A percentile compares a stretch with the other conserved stretches of the same genome.
Evolutionary conservation across 2,329 filamentous ascomycete genomes (phyloP).

Genomic region (Nemania abortiva): DNA sequence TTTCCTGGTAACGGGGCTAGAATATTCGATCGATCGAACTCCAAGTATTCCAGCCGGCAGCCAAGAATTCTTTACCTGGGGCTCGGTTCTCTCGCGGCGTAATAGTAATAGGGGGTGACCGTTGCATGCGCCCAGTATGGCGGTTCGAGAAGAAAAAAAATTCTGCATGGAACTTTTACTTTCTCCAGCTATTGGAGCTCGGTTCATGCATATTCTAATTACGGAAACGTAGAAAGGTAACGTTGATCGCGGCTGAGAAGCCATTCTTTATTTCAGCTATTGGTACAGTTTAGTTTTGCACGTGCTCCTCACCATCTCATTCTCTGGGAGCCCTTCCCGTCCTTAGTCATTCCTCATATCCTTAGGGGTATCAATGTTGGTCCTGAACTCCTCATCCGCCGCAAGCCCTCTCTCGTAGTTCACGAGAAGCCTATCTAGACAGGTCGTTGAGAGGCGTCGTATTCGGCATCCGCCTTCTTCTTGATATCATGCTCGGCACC

Average conservation of each 20-base stretch:
- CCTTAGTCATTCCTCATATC: neutral
- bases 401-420: neutral
- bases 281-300: neutral
- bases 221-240: neutral
- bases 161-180: too few species aligned
- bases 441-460: constrained; percentile 40
- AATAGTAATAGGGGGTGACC: constrained; percentile 1
- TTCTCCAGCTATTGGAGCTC: too few species aligned
- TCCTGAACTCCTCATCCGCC: constrained; percentile 34
- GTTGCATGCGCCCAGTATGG: neutral
- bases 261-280: neutral
- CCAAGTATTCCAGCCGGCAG: neutral
- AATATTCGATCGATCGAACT: constrained; percentile 1
- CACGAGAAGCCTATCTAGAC: constrained; percentile 21
- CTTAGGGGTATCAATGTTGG: constrained; percentile 33
- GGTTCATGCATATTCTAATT: neutral
- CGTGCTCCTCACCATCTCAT: neutral
- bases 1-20: neutral
- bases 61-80: neutral
- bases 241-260: neutral
- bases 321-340: constrained; percentile 3
- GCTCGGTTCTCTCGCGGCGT: neutral
- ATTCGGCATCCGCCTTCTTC: constrained; percentile 72
- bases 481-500: constrained; percentile 84
- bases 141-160: neutral